Percentiles rank a stretch among this genome's conserved stretches.
These are phyloP conservation scores for Ceratocystis cubensis DNA, from an alignment of 2,329 filamentous ascomycete genomes.

Conservation along the genomic window DNA sequence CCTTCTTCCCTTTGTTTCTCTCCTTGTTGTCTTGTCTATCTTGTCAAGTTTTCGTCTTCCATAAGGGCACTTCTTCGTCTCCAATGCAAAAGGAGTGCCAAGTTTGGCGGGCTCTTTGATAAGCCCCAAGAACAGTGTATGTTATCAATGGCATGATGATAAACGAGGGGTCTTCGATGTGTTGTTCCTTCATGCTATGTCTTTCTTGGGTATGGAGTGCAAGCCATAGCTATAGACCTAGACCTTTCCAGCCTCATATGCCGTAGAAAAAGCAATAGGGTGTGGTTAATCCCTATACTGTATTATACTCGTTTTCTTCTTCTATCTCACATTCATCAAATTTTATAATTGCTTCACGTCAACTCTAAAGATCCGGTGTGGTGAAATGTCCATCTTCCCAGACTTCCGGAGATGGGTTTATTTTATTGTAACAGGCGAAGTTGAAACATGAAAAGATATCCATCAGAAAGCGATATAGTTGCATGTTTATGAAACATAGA, in stretches of 20 bases:
- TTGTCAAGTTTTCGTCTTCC: conserved; percentile 11
- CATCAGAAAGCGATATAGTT: not conserved
- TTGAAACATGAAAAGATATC: not conserved
- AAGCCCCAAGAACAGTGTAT: not conserved
- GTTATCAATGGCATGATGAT: not conserved
- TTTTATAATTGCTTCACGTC: not conserved
- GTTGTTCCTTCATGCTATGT: not conserved
- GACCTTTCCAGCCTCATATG: not conserved
- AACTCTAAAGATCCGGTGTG: not conserved
- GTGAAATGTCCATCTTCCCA: not conserved
- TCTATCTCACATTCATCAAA: not conserved
- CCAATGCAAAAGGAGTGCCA: not conserved
- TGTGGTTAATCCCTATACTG: not conserved
- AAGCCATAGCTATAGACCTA: not conserved
- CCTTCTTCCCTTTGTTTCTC: not conserved
- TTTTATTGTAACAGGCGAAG: not conserved
- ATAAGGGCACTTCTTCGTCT: not conserved
- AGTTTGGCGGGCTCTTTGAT: not conserved
- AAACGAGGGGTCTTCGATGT: not conserved
- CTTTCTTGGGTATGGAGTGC: not conserved
- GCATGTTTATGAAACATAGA: not conserved
- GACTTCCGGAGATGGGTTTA: not conserved
- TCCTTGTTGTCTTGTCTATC: conserved; percentile 1
- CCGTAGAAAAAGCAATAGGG: conserved; percentile 4
- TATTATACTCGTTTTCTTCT: conserved; percentile 1